Base-by-base conservation (phyloP, 129 eudicot species). In the Centella asiatica region DNA sequence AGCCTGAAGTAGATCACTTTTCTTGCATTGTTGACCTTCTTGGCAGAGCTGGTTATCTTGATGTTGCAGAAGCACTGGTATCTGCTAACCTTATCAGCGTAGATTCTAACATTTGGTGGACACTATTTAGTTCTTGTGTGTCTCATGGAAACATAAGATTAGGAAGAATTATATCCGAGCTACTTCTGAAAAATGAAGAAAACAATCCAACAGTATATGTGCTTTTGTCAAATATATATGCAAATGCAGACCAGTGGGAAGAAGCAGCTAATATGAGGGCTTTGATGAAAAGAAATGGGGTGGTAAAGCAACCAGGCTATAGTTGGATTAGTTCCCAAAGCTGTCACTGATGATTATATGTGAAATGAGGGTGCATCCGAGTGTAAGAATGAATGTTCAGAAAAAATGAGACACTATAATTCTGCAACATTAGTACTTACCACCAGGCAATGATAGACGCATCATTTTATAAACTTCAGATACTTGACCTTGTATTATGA, bases 1-100 rank as follows among this genome's bases (percentile, higher is more conserved):
- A 83, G 61, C 95, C 90, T 3, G 71, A 65, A 46, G 69, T 71
- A 22, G 89, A 86, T 71, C 95, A 90, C 52, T 86, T 90, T 56
- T 83, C 97, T 10, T 90, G 97, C 76, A 58, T 90, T 0, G 78
- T 90, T 45, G 97, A 90, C 70, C 78, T 90, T 36, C 44, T 90
- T 62, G 89, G 87, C 2, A 74, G 94, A 59, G 89, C 87, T 2
- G 94, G 97, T 44, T 76, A 76, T 80, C 86, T 90, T 55, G 94
- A 86, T 78, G 81, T 60, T 25, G 83, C 86, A 22, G 95, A 83
- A 62, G 66, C 66, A 26, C n/a, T 90, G 46, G 52, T 90, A 26
- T 72, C 66, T 53, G 49, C 57, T 34, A 62, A 62, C 19, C 73
- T 65, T 60, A 20, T 74, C 36, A 75, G 73, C 56, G 45, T 83